These are phyloP conservation scores for Talaromyces sp. DNA, from an alignment of 2,329 filamentous ascomycete species.

Conservation along the genomic window DNA sequence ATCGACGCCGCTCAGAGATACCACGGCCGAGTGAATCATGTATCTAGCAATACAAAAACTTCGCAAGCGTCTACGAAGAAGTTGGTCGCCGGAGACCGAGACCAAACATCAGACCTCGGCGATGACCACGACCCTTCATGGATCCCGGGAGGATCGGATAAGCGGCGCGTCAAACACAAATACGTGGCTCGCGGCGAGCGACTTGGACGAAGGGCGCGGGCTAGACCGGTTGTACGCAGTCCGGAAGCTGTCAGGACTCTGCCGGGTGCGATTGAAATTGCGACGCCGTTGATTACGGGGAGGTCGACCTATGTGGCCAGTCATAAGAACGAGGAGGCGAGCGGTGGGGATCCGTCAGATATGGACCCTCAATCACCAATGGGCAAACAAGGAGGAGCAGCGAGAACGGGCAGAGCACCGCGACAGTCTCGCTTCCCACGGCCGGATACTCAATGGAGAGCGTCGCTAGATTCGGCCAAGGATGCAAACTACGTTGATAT, in stretches of 20 bases:
- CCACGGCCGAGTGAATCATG: slow-evolving; percentile 11
- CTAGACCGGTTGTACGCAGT: slow-evolving; percentile 27
- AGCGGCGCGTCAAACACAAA: slow-evolving; percentile 30
- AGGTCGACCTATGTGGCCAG: slow-evolving; percentile 16
- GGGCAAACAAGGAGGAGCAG: not conserved
- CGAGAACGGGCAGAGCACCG: slow-evolving; percentile 16
- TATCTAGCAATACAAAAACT: not conserved
- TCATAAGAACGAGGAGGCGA: not conserved
- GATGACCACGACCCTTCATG: slow-evolving; percentile 32
- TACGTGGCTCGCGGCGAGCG: slow-evolving; percentile 29
- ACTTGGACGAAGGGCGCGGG: slow-evolving; percentile 17
- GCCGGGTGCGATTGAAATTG: slow-evolving; percentile 36
- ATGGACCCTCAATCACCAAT: not conserved
- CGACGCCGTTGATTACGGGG: slow-evolving; percentile 36
- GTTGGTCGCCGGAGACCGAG: slow-evolving; percentile 8
- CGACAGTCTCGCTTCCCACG: slow-evolving; percentile 22
- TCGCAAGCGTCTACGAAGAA: slow-evolving; percentile 3
- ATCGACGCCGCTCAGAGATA: slow-evolving; percentile 21
- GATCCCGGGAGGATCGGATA: slow-evolving; percentile 29
- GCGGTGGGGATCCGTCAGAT: slow-evolving; percentile 2
- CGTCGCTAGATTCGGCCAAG: slow-evolving; percentile 25
- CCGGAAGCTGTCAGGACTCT: slow-evolving; percentile 29
- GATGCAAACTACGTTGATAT: slow-evolving; percentile 30
- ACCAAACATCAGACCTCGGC: slow-evolving; percentile 26
- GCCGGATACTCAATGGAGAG: slow-evolving; percentile 30